These are phyloP conservation scores for Mycena pura DNA, from an alignment of 768 basidiomycete genomes.

Conservation along the genomic window DNA sequence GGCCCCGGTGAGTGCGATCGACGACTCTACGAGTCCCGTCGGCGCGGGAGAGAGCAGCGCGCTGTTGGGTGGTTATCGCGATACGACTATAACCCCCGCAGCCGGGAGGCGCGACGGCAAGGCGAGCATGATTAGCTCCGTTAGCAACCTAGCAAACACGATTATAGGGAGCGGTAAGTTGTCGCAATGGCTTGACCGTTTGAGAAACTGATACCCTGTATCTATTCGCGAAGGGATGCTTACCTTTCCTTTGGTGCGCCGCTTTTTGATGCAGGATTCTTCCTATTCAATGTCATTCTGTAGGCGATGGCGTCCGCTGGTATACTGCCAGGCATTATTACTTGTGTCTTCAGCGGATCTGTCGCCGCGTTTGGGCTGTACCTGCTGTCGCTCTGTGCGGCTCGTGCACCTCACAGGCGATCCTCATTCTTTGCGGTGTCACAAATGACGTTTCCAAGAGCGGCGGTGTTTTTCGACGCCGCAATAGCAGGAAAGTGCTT, in stretches of 20 bases:
- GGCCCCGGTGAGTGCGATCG: constrained; percentile 43
- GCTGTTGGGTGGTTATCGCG: constrained; percentile 57
- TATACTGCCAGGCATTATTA: constrained; percentile 87
- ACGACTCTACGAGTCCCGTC: constrained; percentile 32
- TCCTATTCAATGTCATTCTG: not conserved
- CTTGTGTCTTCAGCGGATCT: constrained; percentile 80
- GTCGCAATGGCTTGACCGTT: not conserved
- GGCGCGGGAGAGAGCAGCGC: constrained; percentile 61
- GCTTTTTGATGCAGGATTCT: constrained; percentile 11
- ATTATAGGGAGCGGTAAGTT: constrained; percentile 87
- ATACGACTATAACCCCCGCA: constrained; percentile 27
- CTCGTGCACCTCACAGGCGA: constrained; percentile 71
- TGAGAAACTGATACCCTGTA: not conserved
- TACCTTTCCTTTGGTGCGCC: constrained; percentile 79
- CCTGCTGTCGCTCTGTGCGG: constrained; percentile 84
- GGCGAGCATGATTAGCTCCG: constrained; percentile 70
- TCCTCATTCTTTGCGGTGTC: constrained; percentile 86
- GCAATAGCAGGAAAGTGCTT: constrained; percentile 98
- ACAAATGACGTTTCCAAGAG: constrained; percentile 87
- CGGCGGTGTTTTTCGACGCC: constrained; percentile 88
- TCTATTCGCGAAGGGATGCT: constrained; percentile 85
- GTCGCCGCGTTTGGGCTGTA: constrained; percentile 89
- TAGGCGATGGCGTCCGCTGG: constrained; percentile 93
- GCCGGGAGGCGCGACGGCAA: constrained; percentile 58
- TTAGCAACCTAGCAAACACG: constrained; percentile 87